A percentile compares a stretch with the other conserved stretches of the same genome.
Evolutionary conservation across 257 asterid species (phyloP).

Genomic region (Ballota nigra): DNA sequence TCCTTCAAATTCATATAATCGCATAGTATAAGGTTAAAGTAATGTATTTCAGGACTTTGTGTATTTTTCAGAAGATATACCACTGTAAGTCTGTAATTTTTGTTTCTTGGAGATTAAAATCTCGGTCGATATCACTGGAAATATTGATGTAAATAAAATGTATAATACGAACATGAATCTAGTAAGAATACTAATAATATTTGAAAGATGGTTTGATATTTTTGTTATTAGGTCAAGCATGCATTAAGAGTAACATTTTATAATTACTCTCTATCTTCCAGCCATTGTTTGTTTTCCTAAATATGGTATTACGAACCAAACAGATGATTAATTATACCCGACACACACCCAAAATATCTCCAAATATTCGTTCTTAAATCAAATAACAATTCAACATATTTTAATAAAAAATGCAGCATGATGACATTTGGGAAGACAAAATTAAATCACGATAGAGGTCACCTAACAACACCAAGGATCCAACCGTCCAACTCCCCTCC

Average conservation of each 20-base stretch:
- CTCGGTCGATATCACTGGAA: too few relatives aligned
- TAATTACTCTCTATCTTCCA: neutral
- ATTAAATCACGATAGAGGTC: neutral
- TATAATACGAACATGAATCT: too few relatives aligned
- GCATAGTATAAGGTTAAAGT: too few relatives aligned
- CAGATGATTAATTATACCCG: neutral
- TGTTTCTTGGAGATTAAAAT: too few relatives aligned
- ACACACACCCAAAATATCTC: neutral
- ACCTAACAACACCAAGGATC: constrained; percentile 12
- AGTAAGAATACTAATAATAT: too few relatives aligned
- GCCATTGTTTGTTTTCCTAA: neutral
- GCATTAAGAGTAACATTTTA: neutral
- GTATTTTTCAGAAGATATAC: too few relatives aligned
- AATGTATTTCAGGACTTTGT: neutral
- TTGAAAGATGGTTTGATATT: neutral
- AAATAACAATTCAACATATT: neutral
- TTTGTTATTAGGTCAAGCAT: too few relatives aligned
- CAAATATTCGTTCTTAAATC: neutral
- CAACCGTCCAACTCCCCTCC: constrained; percentile 33
- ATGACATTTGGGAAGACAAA: neutral
- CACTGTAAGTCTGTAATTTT: too few relatives aligned
- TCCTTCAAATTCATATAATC: too few relatives aligned
- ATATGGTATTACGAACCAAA: neutral
- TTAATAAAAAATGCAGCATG: neutral
- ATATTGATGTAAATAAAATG: too few relatives aligned